These are phyloP conservation scores for Aotearoamyces nothofagi DNA, from an alignment of 2,329 filamentous ascomycete species.

Conservation along the genomic window DNA sequence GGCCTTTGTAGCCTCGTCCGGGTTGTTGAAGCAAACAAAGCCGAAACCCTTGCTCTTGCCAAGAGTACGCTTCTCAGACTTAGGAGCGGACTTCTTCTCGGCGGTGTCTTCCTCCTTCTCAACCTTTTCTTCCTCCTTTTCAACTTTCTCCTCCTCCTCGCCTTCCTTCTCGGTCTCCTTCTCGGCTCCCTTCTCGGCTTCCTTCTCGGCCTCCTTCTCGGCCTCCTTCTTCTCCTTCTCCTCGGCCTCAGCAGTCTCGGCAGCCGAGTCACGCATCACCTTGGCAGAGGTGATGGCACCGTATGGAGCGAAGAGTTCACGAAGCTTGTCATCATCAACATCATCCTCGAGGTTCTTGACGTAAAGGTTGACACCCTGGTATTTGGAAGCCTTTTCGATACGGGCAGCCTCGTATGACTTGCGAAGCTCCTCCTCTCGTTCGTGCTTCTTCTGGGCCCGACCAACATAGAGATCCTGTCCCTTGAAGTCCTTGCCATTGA, in stretches of 20 bases:
- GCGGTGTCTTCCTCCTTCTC: slow-evolving; percentile 34
- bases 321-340: slow-evolving; percentile 93
- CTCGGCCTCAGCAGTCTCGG: slow-evolving; percentile 28
- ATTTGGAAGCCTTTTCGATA: slow-evolving; percentile 97
- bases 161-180: slow-evolving; percentile 30
- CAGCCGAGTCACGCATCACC: slow-evolving; percentile 85
- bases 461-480: slow-evolving; percentile 95
- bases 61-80: slow-evolving; percentile 39
- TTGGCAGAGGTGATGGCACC: slow-evolving; percentile 97
- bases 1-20: slow-evolving; percentile 96
- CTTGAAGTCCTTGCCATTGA: slow-evolving; percentile 85
- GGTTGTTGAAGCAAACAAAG: slow-evolving; percentile 99
- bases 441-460: slow-evolving; percentile 99
- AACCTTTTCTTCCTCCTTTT: slow-evolving; percentile 25
- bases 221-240: slow-evolving; percentile 29
- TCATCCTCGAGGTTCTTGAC: slow-evolving; percentile 98
- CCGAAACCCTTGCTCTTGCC: slow-evolving; percentile 99
- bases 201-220: slow-evolving; percentile 36
- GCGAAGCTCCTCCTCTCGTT: slow-evolving; percentile 97
- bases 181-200: slow-evolving; percentile 32
- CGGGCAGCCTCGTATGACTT: slow-evolving; percentile 97
- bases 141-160: slow-evolving; percentile 30
- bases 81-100: slow-evolving; percentile 36
- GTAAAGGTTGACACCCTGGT: slow-evolving; percentile 98
- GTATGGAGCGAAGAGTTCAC: slow-evolving; percentile 79